Base-by-base conservation (phyloP, 768 basidiomycete genomes). In the Suillus spraguei region DNA sequence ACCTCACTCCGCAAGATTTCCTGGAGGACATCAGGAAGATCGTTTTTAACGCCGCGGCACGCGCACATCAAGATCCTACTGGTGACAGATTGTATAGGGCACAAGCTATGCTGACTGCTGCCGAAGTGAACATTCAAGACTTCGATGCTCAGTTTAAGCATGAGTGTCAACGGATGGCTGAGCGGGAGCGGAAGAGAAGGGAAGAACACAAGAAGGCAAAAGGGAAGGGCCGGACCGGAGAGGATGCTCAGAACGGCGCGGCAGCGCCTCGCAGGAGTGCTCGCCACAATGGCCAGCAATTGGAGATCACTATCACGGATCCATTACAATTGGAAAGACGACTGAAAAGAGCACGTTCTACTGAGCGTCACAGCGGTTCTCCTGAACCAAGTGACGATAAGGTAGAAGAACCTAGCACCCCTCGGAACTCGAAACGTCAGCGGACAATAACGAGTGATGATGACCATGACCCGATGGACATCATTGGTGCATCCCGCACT, bases 81-180 rank as follows among this genome's bases (percentile, higher is more conserved):
- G 39, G 39, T 58, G 97, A 98, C 8, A 82, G 92, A 47, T 74
- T 93, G 49, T 84, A 85, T 70, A 90, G 89, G 65, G 93, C 97
- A 0, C 90, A 94, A 65, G 90, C 93, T 44, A 94, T 99, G 94
- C 85, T 88, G 65, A 94, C 87, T 28, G 90, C 92, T 20, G 83
- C 92, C 2, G 83, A 97, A 71, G 90, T 96, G 66, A 89, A 92
- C 79, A 85, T 94, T 61, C 86, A 91, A 68, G 91, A 92, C 70
- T 94, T 95, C 68, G 95, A 97, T 70, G 82, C 84, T 0, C 82
- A 85, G 60, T 90, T 97, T 73, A 80, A 81, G 59, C 63, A 87
- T 35, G 97, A 98, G 73, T 98, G 96, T 73, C 89, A 91, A 72
- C 82, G 92, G 66, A 95, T 96, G 92, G 91, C 93, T 16, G 82